phyloP scores from a whole-genome alignment of 495 filamentous ascomycete genomes.

The Hypoxylon crocopeplum region DNA sequence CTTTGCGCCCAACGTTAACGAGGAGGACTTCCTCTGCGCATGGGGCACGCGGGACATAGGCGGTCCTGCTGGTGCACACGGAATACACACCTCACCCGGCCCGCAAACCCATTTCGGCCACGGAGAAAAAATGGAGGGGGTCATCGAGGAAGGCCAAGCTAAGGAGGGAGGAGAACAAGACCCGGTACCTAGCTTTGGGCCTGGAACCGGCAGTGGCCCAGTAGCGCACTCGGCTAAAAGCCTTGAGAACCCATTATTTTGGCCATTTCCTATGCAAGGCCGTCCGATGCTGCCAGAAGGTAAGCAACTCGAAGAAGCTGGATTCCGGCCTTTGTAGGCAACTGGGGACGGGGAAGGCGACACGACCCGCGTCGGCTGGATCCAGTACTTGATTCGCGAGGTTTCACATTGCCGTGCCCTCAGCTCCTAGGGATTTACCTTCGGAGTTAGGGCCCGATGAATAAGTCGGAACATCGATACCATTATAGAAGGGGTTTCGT shows the following conservation, averaged over 20 bases:
- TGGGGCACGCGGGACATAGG: slow-evolving; percentile 33
- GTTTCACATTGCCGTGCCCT: too few relatives aligned
- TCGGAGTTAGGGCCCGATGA: too few relatives aligned
- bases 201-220: background rate
- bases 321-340: slow-evolving; percentile 51
- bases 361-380: background rate
- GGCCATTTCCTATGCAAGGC: slow-evolving; percentile 63
- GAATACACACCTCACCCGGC: slow-evolving; percentile 7
- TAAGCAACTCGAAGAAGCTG: slow-evolving; percentile 51
- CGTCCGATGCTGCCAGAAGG: slow-evolving; percentile 56
- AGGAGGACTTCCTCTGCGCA: slow-evolving; percentile 48
- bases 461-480: too few relatives aligned
- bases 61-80: slow-evolving; percentile 10
- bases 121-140: slow-evolving; percentile 36
- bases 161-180: slow-evolving; percentile 26
- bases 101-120: slow-evolving; percentile 8
- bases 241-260: slow-evolving; percentile 57
- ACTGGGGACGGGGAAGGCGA: background rate
- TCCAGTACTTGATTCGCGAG: too few relatives aligned
- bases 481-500: too few relatives aligned
- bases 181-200: slow-evolving; percentile 3
- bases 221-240: slow-evolving; percentile 15
- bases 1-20: slow-evolving; percentile 55
- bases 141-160: slow-evolving; percentile 15
- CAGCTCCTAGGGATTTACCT: too few relatives aligned